These are phyloP conservation scores for Pestalotiopsis sp. DNA, from an alignment of 2,329 filamentous ascomycete species.

Conservation along the genomic window DNA sequence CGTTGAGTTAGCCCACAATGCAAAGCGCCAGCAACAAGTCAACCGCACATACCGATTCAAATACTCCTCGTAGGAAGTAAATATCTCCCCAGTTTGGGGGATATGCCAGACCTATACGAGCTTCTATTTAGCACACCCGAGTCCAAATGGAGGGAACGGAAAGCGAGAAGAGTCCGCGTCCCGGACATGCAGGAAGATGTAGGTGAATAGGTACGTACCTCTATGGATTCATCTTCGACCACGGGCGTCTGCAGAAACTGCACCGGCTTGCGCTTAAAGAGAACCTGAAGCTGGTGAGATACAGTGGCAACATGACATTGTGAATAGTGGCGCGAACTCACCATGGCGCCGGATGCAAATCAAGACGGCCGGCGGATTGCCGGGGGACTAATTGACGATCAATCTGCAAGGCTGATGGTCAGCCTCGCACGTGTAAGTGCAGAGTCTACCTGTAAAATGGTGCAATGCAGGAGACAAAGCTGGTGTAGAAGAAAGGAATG, in stretches of 20 bases:
- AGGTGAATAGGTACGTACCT: slow-evolving; percentile 61
- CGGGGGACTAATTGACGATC: slow-evolving; percentile 24
- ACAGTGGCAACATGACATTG: slow-evolving; percentile 15
- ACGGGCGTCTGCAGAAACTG: slow-evolving; percentile 73
- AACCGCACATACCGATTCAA: slow-evolving; percentile 68
- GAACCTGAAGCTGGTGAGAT: slow-evolving; percentile 63
- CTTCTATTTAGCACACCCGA: slow-evolving; percentile 15
- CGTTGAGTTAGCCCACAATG: slow-evolving; percentile 33
- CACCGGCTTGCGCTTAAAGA: slow-evolving; percentile 95
- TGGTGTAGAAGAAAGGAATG: background rate
- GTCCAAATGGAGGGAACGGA: background rate
- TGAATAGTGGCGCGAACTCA: slow-evolving; percentile 27
- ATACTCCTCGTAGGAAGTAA: slow-evolving; percentile 86
- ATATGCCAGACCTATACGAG: slow-evolving; percentile 83
- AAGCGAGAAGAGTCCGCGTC: slow-evolving; percentile 10
- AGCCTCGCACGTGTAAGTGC: slow-evolving; percentile 32
- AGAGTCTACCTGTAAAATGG: too few species aligned
- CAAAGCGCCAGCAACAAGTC: slow-evolving; percentile 1
- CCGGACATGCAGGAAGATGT: slow-evolving; percentile 16
- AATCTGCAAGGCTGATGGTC: slow-evolving; percentile 46
- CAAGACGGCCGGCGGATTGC: slow-evolving; percentile 7
- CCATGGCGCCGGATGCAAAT: slow-evolving; percentile 32
- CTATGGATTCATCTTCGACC: slow-evolving; percentile 78
- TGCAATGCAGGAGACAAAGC: background rate
- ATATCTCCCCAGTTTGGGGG: slow-evolving; percentile 86